Evolutionary conservation across 257 asterid genomes (phyloP).

Genomic region (Haberlea rhodopensis): DNA sequence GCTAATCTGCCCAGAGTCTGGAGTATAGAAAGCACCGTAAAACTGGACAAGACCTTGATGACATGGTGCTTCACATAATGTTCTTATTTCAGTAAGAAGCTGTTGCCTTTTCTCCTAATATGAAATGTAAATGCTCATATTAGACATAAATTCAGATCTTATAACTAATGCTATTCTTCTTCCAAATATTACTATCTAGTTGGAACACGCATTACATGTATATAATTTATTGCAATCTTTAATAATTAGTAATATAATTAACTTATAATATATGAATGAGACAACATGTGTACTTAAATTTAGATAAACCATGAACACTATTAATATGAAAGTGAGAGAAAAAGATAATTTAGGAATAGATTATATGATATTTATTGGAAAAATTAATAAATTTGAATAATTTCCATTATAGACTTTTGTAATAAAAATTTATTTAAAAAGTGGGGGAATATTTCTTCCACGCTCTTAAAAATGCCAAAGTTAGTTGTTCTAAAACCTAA

Average conservation of each 20-base stretch:
- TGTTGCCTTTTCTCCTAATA: conserved; percentile 96
- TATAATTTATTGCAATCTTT: too few species aligned
- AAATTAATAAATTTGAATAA: too few species aligned
- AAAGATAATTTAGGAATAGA: too few species aligned
- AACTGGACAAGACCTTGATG: conserved; percentile 87
- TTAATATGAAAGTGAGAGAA: not conserved
- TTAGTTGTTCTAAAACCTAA: not conserved
- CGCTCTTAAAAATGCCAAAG: not conserved
- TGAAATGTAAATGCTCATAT: conserved; percentile 22
- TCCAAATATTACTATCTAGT: not conserved
- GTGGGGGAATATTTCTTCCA: not conserved
- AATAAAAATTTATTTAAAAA: too few species aligned
- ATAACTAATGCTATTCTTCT: not conserved
- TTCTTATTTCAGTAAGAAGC: conserved; percentile 92
- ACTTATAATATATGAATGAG: not conserved
- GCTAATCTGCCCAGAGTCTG: conserved; percentile 97
- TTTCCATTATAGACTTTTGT: too few species aligned
- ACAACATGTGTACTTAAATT: not conserved
- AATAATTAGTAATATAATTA: too few species aligned
- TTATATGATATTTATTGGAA: too few species aligned
- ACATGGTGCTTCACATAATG: conserved; percentile 93
- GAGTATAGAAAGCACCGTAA: conserved; percentile 94
- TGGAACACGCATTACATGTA: too few species aligned
- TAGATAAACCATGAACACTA: too few species aligned
- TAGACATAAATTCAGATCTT: conserved; percentile 18